phyloP scores from a whole-genome alignment of 2,329 filamentous ascomycete genomes.

The Verticillium zaregamsianum region DNA sequence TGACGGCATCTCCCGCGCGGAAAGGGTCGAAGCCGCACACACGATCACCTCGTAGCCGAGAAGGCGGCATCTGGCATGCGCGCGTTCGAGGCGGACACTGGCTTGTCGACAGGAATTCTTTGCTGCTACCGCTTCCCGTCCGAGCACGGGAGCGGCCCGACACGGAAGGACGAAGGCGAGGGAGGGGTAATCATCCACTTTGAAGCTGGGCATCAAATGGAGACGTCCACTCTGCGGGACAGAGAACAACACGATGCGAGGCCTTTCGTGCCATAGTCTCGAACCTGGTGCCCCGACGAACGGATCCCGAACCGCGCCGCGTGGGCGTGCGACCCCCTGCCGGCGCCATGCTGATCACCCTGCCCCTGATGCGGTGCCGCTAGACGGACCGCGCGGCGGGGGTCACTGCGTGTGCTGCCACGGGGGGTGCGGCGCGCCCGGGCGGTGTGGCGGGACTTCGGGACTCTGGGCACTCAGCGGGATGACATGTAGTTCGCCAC shows the following conservation, averaged over 20 bases:
- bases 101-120: conserved; percentile 34
- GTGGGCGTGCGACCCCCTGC: conserved; percentile 4
- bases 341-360: conserved; percentile 12
- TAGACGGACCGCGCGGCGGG: conserved; percentile 10
- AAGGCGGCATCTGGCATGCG: conserved; percentile 35
- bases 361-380: conserved; percentile 8
- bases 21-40: neutral
- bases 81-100: conserved; percentile 35
- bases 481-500: neutral
- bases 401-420: conserved; percentile 9
- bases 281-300: conserved; percentile 4
- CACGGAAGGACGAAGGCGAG: conserved; percentile 20
- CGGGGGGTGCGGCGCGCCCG: neutral
- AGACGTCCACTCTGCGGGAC: conserved; percentile 23
- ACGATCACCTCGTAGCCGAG: conserved; percentile 29
- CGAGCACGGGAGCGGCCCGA: conserved; percentile 7
- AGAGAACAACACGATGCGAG: conserved; percentile 17
- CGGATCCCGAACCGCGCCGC: neutral
- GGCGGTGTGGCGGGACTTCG: neutral
- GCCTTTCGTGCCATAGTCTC: conserved; percentile 9
- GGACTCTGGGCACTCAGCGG: neutral
- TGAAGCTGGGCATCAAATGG: conserved; percentile 21
- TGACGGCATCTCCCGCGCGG: conserved; percentile 11
- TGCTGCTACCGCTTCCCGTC: conserved; percentile 17
- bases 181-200: conserved; percentile 18